These are phyloP conservation scores for Aspergillus viridinutans DNA, from an alignment of 2,329 filamentous ascomycete genomes.

Conservation along the genomic window DNA sequence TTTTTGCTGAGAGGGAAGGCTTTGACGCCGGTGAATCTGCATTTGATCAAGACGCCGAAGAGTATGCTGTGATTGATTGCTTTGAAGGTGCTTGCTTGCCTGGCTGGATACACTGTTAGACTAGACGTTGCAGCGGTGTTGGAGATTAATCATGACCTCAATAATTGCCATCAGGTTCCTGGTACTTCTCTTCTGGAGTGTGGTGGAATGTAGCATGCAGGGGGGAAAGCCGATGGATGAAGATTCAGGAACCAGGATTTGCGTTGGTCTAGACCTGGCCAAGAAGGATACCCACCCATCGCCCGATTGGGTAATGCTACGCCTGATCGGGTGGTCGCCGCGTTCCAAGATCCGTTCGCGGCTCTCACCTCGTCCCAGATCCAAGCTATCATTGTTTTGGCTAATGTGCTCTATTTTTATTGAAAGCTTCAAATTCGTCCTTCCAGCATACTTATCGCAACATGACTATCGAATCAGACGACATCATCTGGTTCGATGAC, in stretches of 20 bases:
- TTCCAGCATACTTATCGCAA: no score
- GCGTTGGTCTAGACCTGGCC: neutral
- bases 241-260: neutral
- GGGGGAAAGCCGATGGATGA: no score
- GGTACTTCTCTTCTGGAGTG: neutral
- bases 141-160: neutral
- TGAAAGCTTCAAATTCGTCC: no score
- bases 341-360: no score
- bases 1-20: constrained; percentile 33
- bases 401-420: no score
- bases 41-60: constrained; percentile 41
- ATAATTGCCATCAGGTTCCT: neutral
- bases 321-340: neutral
- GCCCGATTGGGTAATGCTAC: neutral
- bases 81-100: neutral
- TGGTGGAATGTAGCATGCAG: neutral
- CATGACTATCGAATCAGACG: no score
- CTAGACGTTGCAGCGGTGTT: neutral
- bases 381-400: no score
- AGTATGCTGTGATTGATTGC: constrained; percentile 6
- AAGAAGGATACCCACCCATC: neutral
- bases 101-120: neutral
- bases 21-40: constrained; percentile 57
- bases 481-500: no score
- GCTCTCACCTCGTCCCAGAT: no score